Conservation (phyloP, 805 yeast species). For the Spathaspora arborariae region DNA sequence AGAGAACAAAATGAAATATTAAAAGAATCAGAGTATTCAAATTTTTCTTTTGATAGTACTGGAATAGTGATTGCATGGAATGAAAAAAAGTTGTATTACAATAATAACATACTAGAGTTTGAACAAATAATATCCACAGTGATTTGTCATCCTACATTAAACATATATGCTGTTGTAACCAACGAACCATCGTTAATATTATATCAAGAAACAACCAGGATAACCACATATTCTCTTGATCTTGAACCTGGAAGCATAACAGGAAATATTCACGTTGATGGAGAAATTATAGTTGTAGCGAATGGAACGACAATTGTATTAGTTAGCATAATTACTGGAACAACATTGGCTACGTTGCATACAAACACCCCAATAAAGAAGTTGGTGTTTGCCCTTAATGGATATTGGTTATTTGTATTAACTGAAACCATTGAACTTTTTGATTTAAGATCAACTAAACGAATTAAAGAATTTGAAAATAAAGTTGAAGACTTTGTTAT, state of each 20-base stretch:
- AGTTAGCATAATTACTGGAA: constrained; percentile 37
- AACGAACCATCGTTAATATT: constrained; percentile 17
- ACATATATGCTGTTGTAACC: constrained; percentile 26
- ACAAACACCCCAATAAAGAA: constrained; percentile 24
- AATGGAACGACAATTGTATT: constrained; percentile 28
- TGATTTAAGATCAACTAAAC: constrained; percentile 44
- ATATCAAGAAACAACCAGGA: constrained; percentile 3
- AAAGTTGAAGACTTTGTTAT: constrained; percentile 21
- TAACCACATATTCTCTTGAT: background rate
- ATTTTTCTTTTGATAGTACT: background rate
- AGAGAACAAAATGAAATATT: background rate
- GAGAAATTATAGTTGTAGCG: constrained; percentile 42
- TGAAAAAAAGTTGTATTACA: background rate
- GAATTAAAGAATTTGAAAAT: constrained; percentile 20
- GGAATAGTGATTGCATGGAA: background rate
- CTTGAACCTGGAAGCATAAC: background rate
- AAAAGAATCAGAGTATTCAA: background rate
- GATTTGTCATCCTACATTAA: constrained; percentile 30
- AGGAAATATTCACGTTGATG: constrained; percentile 45
- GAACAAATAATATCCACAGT: constrained; percentile 10
- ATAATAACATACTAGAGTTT: background rate
- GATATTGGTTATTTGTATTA: constrained; percentile 49
- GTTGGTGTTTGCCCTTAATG: constrained; percentile 58
- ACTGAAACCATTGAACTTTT: constrained; percentile 33
- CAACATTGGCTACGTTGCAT: constrained; percentile 27